Conservation (phyloP, 148 eudicot species). For the Amaranthus cruentus region DNA sequence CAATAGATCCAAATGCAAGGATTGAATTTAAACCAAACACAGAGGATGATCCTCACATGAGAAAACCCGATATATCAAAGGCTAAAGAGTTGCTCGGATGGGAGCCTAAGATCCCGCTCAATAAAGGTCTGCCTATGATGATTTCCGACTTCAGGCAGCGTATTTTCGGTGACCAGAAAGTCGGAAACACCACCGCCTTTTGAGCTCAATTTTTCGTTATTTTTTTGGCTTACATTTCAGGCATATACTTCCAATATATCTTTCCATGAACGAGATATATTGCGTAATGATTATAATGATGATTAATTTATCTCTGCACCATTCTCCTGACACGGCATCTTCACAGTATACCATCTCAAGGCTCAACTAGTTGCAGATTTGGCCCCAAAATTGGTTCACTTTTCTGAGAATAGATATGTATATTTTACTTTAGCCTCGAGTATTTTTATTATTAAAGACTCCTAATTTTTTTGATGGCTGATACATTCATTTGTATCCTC, state of each 20-base stretch:
- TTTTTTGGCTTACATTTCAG: conserved; percentile 5
- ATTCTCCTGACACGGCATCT: background rate
- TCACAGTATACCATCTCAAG: conserved; percentile 13
- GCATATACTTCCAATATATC: background rate
- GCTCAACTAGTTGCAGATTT: conserved; percentile 17
- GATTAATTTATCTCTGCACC: background rate
- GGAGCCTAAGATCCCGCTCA: conserved; percentile 88
- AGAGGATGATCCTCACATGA: conserved; percentile 95
- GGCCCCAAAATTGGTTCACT: conserved; percentile 4
- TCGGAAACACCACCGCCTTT: conserved; percentile 28
- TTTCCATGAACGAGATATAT: no score
- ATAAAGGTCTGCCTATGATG: conserved; percentile 90
- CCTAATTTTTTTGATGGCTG: conserved; percentile 13
- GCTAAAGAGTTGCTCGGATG: conserved; percentile 89
- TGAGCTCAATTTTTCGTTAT: background rate
- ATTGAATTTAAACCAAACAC: conserved; percentile 84
- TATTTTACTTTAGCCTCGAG: conserved; percentile 29
- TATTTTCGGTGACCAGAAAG: conserved; percentile 84
- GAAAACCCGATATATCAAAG: conserved; percentile 84
- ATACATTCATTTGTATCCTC: conserved; percentile 13
- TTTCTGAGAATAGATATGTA: conserved; percentile 25
- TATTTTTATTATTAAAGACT: conserved; percentile 17
- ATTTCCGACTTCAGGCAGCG: conserved; percentile 82
- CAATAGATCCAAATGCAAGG: conserved; percentile 86
- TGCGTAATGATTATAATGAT: no score